phyloP scores from a whole-genome alignment of 306 rosid genomes.

The Pyrus betulifolia region DNA sequence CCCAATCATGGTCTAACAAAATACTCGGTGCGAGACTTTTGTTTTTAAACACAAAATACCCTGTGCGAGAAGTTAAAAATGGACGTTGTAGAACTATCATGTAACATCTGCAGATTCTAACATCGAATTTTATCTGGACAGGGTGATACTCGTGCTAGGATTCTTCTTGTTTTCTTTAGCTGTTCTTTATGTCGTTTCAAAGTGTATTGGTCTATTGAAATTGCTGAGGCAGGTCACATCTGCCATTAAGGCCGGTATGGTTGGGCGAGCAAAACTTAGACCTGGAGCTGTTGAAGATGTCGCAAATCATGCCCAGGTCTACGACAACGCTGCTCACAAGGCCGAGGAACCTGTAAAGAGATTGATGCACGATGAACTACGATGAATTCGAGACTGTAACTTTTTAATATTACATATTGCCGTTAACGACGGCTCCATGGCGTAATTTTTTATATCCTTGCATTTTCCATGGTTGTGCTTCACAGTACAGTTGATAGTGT shows the following conservation, averaged over 20 bases:
- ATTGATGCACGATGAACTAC: constrained; percentile 62
- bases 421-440: background rate
- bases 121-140: constrained; percentile 23
- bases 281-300: constrained; percentile 41
- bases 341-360: constrained; percentile 39
- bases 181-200: constrained; percentile 78
- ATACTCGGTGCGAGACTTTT: too few species aligned
- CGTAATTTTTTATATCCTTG: background rate
- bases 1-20: too few species aligned
- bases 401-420: background rate
- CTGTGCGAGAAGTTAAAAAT: too few species aligned
- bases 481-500: too few species aligned
- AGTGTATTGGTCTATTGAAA: constrained; percentile 62
- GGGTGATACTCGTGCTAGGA: constrained; percentile 67
- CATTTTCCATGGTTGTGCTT: too few species aligned
- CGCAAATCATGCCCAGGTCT: constrained; percentile 38
- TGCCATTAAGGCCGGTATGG: constrained; percentile 74
- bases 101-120: background rate
- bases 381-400: background rate
- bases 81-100: too few species aligned
- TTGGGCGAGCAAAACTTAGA: constrained; percentile 40
- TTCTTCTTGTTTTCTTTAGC: constrained; percentile 64
- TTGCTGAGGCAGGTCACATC: constrained; percentile 68
- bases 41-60: too few species aligned
- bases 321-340: constrained; percentile 29